phyloP scores from a whole-genome alignment of 805 yeast species.

The Millerozyma miso region DNA sequence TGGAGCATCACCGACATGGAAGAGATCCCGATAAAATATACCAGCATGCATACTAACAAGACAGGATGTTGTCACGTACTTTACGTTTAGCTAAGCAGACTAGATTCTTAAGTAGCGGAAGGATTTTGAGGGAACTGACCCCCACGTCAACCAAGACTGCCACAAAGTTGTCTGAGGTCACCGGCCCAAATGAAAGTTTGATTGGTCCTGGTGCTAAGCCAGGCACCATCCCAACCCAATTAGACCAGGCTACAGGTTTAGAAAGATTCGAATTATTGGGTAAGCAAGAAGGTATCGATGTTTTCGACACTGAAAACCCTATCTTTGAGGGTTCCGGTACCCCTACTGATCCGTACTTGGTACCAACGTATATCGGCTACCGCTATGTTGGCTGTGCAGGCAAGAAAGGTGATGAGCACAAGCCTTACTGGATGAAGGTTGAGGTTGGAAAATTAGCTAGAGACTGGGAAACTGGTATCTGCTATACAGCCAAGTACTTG shows the following conservation, averaged over 20 bases:
- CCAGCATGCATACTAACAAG: constrained; percentile 8
- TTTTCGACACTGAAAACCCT: constrained; percentile 85
- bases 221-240: constrained; percentile 86
- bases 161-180: constrained; percentile 66
- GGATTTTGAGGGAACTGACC: constrained; percentile 21
- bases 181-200: constrained; percentile 65
- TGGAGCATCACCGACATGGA: too few relatives aligned
- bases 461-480: constrained; percentile 99
- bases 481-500: constrained; percentile 80
- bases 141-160: constrained; percentile 52
- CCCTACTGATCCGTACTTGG: constrained; percentile 78
- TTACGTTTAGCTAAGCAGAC: constrained; percentile 29
- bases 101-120: constrained; percentile 35
- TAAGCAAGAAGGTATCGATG: constrained; percentile 91
- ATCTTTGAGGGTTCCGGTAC: constrained; percentile 89
- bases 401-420: constrained; percentile 81
- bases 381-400: constrained; percentile 98
- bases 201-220: constrained; percentile 87
- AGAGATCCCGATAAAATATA: too few relatives aligned
- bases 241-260: constrained; percentile 97
- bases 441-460: constrained; percentile 78
- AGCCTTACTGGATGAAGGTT: constrained; percentile 88
- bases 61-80: constrained; percentile 35
- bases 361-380: constrained; percentile 87
- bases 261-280: constrained; percentile 95